Evolutionary conservation across 495 filamentous ascomycete genomes (phyloP).

Genomic region (Podospora fimiseda): DNA sequence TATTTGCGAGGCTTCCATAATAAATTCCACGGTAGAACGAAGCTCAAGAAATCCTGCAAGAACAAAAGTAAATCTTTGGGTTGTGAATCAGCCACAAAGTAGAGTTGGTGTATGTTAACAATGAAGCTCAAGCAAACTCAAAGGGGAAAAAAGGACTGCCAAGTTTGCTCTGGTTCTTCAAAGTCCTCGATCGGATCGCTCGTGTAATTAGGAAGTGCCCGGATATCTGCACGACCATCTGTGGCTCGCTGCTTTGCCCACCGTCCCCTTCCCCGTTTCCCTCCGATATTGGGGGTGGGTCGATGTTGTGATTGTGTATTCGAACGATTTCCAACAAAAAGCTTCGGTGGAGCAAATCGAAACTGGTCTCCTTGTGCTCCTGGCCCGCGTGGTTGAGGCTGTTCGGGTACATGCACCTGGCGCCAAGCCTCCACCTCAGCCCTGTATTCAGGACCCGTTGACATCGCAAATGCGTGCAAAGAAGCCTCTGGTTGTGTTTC

Average conservation of each 20-base stretch:
- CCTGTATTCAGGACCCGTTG: conserved; percentile 19
- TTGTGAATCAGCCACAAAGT: too few species aligned
- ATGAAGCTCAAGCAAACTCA: conserved; percentile 10
- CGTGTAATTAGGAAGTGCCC: conserved; percentile 36
- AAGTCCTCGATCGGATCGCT: conserved; percentile 43
- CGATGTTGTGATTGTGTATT: neutral
- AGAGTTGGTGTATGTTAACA: too few species aligned
- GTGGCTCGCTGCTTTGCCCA: conserved; percentile 24
- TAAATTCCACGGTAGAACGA: too few species aligned
- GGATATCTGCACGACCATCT: conserved; percentile 37
- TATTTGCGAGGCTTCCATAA: too few species aligned
- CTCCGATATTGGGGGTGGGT: neutral
- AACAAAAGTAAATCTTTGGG: too few species aligned
- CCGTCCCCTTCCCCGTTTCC: conserved; percentile 24
- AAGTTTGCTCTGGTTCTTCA: conserved; percentile 19
- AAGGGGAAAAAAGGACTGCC: conserved; percentile 17
- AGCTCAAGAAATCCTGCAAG: too few species aligned
- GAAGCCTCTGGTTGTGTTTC: too few species aligned
- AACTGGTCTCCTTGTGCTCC: conserved; percentile 18
- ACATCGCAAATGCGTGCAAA: too few species aligned
- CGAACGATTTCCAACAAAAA: conserved; percentile 35
- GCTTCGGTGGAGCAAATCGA: conserved; percentile 34
- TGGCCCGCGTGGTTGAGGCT: neutral
- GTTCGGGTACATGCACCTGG: neutral
- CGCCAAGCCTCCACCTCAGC: conserved; percentile 19